Base-by-base conservation (phyloP, 2,329 filamentous ascomycete species). In the Zymoseptoria passerinii region DNA sequence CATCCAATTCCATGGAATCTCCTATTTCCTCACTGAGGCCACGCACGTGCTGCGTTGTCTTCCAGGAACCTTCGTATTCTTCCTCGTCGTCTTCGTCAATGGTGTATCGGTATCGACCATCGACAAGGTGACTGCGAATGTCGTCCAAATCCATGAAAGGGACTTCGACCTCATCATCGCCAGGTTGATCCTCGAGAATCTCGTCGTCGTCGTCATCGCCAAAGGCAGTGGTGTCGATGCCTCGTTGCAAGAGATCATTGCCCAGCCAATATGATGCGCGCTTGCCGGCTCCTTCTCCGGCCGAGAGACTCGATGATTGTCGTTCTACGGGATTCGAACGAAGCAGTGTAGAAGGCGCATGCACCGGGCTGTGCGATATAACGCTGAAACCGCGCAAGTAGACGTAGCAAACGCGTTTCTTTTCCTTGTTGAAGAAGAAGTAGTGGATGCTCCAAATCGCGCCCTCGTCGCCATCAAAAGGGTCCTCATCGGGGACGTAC, bases 401-500 rank as follows among this genome's bases (percentile, higher is more conserved):
- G 51, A 99, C 78, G 72, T 99, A 99, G 61, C 90, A 92, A 18
- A 99, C 92, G 49, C 94, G 85, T 78, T 97, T 97, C 70, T 87
- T 82, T 27, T 86, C 80, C 69, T 92, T 92, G 79, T 95, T 96
- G 81, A 96, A 97, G 74, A 97, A 95, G 78, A 99, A 96, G 75
- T 95, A 96, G 73, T 97, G 92, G 62, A 92, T 81, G 53, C 89
- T 91, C 92, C 92, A 99, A 62, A 99, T 92, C 8, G 92, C 88
- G 61, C 90, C 89, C 70, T 96, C 91, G 61, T 95, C 92, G 63
- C 91, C 91, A 67, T 92, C 88, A 68, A 95, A 96, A 0, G 91
- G 90, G 69, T 96, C 92, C 61, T 92, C 89, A 48, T 90, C 87
- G 0, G 94, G 94, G 54, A 88, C 84, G 76, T 95, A 99, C 57